Percentiles rank a stretch among this genome's conserved stretches.
phyloP scores from a whole-genome alignment of 139 green algal species.

The Tetradesmus obliquus region DNA sequence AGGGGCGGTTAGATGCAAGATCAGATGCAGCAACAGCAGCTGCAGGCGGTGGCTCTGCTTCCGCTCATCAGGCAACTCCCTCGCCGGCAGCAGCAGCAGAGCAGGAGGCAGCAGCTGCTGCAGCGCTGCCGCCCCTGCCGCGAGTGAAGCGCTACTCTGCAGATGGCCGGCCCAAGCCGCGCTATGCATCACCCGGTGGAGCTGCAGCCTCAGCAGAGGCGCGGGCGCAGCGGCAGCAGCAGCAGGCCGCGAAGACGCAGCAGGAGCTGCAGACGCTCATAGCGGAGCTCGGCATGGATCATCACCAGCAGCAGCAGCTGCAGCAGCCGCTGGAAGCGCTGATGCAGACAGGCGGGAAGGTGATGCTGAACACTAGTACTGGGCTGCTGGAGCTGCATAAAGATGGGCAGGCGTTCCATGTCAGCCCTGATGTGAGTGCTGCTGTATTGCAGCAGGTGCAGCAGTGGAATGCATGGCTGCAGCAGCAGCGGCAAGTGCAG shows the following conservation, averaged over 20 bases:
- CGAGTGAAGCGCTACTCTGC: background rate
- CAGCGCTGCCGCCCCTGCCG: constrained; percentile 6
- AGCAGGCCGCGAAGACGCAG: background rate
- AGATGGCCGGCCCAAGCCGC: background rate
- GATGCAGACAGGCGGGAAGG: background rate
- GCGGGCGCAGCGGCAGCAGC: background rate
- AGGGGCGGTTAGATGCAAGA: background rate
- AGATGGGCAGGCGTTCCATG: background rate
- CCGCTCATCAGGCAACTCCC: background rate
- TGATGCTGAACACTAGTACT: background rate
- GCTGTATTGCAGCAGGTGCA: background rate
- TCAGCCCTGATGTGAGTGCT: background rate
- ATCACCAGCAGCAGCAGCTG: constrained; percentile 27
- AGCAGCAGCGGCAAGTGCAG: background rate
- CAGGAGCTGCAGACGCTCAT: background rate
- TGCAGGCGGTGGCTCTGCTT: background rate
- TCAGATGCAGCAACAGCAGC: background rate
- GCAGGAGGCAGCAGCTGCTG: background rate
- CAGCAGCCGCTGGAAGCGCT: background rate
- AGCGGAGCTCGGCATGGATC: background rate
- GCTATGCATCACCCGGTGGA: no score
- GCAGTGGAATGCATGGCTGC: background rate
- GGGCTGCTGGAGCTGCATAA: background rate
- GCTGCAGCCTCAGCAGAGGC: background rate
- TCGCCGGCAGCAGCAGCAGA: background rate